phyloP scores from a whole-genome alignment of 345 rosid genomes.

The Clausena lansium region DNA sequence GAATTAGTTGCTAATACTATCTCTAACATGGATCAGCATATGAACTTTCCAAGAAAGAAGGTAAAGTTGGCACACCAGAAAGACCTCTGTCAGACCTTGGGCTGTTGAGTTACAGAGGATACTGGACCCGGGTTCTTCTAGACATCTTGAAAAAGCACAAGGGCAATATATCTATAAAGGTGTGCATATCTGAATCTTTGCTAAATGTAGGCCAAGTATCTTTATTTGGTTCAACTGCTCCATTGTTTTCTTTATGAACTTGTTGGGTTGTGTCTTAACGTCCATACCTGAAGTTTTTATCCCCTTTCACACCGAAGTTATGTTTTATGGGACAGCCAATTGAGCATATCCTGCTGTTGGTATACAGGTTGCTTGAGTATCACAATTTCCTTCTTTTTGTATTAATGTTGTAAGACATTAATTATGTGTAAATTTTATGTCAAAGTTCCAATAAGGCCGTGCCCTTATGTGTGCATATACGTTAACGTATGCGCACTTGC shows the following conservation, averaged over 20 bases:
- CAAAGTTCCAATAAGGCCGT: background rate
- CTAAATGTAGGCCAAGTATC: background rate
- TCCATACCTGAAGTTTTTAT: background rate
- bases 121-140: slow-evolving; percentile 93
- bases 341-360: background rate
- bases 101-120: slow-evolving; percentile 91
- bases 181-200: slow-evolving; percentile 19
- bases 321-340: background rate
- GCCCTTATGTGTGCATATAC: background rate
- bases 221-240: slow-evolving; percentile 2
- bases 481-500: background rate
- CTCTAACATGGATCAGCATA: slow-evolving; percentile 58
- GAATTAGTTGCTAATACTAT: slow-evolving; percentile 7
- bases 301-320: background rate
- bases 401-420: background rate
- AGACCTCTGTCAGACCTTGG: slow-evolving; percentile 99
- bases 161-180: slow-evolving; percentile 98
- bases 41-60: slow-evolving; percentile 98
- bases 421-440: background rate
- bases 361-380: background rate
- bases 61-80: slow-evolving; percentile 98
- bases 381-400: background rate
- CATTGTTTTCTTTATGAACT: background rate
- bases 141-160: slow-evolving; percentile 98
- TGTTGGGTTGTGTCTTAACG: background rate